Evolutionary conservation across 2,329 filamentous ascomycete genomes (phyloP).

Genomic region (Calonectria ilicicola): DNA sequence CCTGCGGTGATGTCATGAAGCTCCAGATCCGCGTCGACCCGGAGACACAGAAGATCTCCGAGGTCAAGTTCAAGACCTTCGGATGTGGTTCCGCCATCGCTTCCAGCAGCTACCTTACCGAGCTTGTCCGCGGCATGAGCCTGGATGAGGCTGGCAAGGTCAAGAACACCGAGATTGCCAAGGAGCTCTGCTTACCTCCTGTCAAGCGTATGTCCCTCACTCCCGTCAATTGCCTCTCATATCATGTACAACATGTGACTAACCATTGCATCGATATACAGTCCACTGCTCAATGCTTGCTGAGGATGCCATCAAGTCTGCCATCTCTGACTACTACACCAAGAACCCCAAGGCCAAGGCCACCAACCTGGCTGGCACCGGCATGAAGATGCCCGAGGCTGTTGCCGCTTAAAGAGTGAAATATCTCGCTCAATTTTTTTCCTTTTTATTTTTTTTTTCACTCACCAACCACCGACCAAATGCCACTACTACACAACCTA

Average conservation of each 20-base stretch:
- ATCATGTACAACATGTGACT: slow-evolving; percentile 34
- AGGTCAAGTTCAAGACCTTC: slow-evolving; percentile 99
- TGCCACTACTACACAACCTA: slow-evolving; percentile 22
- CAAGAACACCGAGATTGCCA: slow-evolving; percentile 97
- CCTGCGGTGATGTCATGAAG: slow-evolving; percentile 94
- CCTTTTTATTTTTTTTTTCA: neutral
- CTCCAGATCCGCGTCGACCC: slow-evolving; percentile 85
- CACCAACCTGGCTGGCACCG: slow-evolving; percentile 83
- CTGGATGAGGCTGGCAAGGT: slow-evolving; percentile 92
- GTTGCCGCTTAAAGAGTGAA: slow-evolving; percentile 40
- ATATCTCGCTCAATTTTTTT: neutral
- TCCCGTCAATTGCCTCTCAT: slow-evolving; percentile 21
- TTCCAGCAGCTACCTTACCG: slow-evolving; percentile 92
- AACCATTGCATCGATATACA: slow-evolving; percentile 51
- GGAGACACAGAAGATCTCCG: slow-evolving; percentile 86
- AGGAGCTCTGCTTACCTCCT: slow-evolving; percentile 90
- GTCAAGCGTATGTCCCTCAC: slow-evolving; percentile 78
- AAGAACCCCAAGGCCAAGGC: slow-evolving; percentile 82
- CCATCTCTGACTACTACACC: slow-evolving; percentile 90
- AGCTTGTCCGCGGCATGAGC: slow-evolving; percentile 94
- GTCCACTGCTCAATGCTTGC: slow-evolving; percentile 94
- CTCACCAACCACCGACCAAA: slow-evolving; percentile 10
- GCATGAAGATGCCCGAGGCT: slow-evolving; percentile 67
- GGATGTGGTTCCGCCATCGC: slow-evolving; percentile 96
- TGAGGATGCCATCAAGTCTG: slow-evolving; percentile 91